Evolutionary conservation across 1,284 basidiomycete species (phyloP).

Genomic region (Austroboletus niveus): DNA sequence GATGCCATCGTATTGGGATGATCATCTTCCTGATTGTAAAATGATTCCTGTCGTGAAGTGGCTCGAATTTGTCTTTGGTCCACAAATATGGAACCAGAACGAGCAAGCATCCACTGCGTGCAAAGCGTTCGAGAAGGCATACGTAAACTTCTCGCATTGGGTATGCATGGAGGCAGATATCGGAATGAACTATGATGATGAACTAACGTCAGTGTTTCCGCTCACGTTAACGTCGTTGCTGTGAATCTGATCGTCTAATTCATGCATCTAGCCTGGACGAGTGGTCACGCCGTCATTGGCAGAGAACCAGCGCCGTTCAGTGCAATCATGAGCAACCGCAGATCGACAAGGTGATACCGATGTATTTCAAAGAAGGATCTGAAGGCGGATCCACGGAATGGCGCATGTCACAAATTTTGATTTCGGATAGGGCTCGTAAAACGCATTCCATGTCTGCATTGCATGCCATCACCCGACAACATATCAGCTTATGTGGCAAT

Average conservation of each 20-base stretch:
- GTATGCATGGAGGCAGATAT: constrained; percentile 7
- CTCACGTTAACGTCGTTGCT: not conserved
- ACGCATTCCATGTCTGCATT: not conserved
- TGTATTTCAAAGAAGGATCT: constrained; percentile 12
- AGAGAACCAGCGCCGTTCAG: constrained; percentile 15
- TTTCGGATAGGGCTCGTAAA: constrained; percentile 5
- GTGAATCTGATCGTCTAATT: not conserved
- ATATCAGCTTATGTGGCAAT: not conserved
- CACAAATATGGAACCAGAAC: not conserved
- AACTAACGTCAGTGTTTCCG: not conserved
- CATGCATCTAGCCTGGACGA: not conserved
- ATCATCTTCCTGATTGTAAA: constrained; percentile 3
- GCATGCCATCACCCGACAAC: not conserved
- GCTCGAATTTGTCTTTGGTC: constrained; percentile 11
- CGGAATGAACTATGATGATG: not conserved
- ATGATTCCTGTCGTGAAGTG: constrained; percentile 6
- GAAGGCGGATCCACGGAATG: not conserved
- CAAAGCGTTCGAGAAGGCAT: constrained; percentile 3
- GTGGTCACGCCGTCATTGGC: constrained; percentile 11
- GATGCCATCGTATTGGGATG: not conserved
- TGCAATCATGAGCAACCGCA: constrained; percentile 6
- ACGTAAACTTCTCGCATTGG: constrained; percentile 16
- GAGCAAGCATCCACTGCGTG: not conserved
- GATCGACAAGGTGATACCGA: constrained; percentile 8
- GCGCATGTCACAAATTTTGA: constrained; percentile 10